Conservation (phyloP, 768 basidiomycete species). For the Podaxis carcinomalis region DNA sequence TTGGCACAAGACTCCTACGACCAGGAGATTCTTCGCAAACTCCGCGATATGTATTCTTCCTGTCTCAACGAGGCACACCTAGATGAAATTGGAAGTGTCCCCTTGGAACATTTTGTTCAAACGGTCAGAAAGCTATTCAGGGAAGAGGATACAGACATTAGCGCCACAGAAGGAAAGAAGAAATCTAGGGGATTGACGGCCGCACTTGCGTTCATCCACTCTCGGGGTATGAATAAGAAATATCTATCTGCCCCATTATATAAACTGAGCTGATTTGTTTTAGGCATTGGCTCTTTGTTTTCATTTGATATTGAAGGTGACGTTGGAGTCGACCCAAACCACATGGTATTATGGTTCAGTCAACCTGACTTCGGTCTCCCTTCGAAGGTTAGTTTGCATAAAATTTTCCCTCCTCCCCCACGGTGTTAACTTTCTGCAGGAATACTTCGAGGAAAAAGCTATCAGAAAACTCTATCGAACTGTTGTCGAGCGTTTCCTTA, state of each 20-base stretch:
- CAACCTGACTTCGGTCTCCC: slow-evolving; percentile 82
- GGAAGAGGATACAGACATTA: slow-evolving; percentile 41
- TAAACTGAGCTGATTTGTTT: neutral
- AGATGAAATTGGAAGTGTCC: slow-evolving; percentile 66
- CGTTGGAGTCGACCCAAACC: slow-evolving; percentile 78
- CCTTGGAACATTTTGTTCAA: slow-evolving; percentile 64
- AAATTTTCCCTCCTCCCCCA: slow-evolving; percentile 3
- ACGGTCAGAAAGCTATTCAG: slow-evolving; percentile 58
- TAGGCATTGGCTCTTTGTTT: slow-evolving; percentile 78
- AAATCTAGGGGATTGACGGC: slow-evolving; percentile 66
- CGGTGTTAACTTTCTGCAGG: slow-evolving; percentile 36
- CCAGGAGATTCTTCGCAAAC: slow-evolving; percentile 54
- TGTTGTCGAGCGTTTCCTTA: slow-evolving; percentile 65
- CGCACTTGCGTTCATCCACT: slow-evolving; percentile 82
- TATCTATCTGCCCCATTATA: neutral
- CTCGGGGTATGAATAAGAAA: slow-evolving; percentile 52
- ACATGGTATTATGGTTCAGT: slow-evolving; percentile 81
- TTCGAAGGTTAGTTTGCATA: slow-evolving; percentile 56
- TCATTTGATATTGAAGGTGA: slow-evolving; percentile 87
- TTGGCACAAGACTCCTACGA: slow-evolving; percentile 37
- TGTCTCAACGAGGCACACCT: slow-evolving; percentile 80
- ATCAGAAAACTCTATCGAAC: slow-evolving; percentile 66
- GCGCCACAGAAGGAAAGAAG: slow-evolving; percentile 20
- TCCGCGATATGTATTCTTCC: slow-evolving; percentile 69
- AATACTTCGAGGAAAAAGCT: slow-evolving; percentile 81